Base-by-base conservation (phyloP, 2,329 filamentous ascomycete species). In the Aureobasidium sp. region DNA sequence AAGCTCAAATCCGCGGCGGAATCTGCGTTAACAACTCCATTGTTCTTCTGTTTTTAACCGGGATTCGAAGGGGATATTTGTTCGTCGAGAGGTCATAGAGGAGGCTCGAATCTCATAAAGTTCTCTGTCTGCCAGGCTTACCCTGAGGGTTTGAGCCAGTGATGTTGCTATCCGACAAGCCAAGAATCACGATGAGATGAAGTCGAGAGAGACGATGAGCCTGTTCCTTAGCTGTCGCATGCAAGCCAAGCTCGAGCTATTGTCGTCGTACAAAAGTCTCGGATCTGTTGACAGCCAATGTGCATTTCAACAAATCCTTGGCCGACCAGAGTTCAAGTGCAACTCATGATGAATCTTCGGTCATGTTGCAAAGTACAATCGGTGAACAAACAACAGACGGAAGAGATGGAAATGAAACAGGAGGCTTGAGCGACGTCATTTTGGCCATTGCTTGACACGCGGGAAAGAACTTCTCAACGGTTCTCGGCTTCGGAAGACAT, bases 401-500 rank as follows among this genome's bases (percentile, higher is more conserved):
- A 29, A 53, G 49, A 21, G n/a, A 27, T 53, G 34, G 41, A 13
- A 36, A 3, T 54, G 50, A 30, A 54, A 54, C 50, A 54, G 36
- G 36, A 41, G 50, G 13, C 25, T 8, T n/a, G 4, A 5, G 5
- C 42, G 32, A 47, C 42, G 54, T 58, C 54, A 58, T 58, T 27
- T 27, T 21, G 27, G 30, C 6, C 39, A 39, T 36, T 21, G 41
- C 25, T 29, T 36, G 53, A 44, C 41, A 47, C 30, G 30, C 41
- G 54, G 42, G 42, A 58, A 47, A 29, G 30, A 47, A 58, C 11
- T 44, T 47, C 32, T 47, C 52, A 55, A 55, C 52, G 52, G 37
- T 58, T 32, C 47, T 58, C 54, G 54, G 54, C 54, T 58, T 39
- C 54, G 54, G 41, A 41, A 29, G 13, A 44, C 45, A 29, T 34